Percentiles rank a stretch among this genome's conserved stretches.
Conservation (phyloP, 441 rosid species). For the Geranium incanum region DNA sequence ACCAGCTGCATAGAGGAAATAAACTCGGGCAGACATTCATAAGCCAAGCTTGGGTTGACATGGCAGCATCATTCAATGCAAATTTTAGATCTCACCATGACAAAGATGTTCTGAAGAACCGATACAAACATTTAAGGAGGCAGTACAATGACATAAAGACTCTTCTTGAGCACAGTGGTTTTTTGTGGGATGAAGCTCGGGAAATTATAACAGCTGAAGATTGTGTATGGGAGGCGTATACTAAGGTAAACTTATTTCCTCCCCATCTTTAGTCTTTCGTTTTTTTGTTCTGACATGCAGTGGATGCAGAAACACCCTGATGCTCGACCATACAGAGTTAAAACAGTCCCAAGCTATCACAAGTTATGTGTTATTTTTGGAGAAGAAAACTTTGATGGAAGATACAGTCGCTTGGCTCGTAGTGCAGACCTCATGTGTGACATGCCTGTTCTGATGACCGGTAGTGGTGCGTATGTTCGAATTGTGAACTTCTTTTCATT, state of each 20-base stretch:
- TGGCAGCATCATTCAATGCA: conserved; percentile 53
- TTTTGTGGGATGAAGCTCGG: conserved; percentile 69
- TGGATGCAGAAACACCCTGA: conserved; percentile 69
- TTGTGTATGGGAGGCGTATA: conserved; percentile 57
- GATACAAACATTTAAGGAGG: conserved; percentile 78
- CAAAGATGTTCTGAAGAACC: conserved; percentile 77
- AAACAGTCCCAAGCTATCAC: conserved; percentile 68
- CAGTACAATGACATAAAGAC: conserved; percentile 57
- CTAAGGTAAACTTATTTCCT: conserved; percentile 39
- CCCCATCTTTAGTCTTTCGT: conserved; percentile 10
- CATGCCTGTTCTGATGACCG: conserved; percentile 36
- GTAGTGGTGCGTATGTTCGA: conserved; percentile 28
- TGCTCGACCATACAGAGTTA: conserved; percentile 78
- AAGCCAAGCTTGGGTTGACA: conserved; percentile 67
- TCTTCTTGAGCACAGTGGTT: conserved; percentile 60
- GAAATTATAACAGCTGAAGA: conserved; percentile 85
- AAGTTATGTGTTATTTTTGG: conserved; percentile 68
- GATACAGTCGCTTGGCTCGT: conserved; percentile 65
- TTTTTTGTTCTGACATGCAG: conserved; percentile 13
- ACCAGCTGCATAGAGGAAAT: conserved; percentile 70
- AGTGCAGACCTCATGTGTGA: conserved; percentile 32
- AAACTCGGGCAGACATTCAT: conserved; percentile 79
- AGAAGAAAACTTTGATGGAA: conserved; percentile 50
- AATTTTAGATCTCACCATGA: conserved; percentile 54
- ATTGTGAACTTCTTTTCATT: not conserved